Percentiles rank a stretch among this genome's conserved stretches.
phyloP scores from a whole-genome alignment of 73 alveolate species.

The Paramecium bursaria region DNA sequence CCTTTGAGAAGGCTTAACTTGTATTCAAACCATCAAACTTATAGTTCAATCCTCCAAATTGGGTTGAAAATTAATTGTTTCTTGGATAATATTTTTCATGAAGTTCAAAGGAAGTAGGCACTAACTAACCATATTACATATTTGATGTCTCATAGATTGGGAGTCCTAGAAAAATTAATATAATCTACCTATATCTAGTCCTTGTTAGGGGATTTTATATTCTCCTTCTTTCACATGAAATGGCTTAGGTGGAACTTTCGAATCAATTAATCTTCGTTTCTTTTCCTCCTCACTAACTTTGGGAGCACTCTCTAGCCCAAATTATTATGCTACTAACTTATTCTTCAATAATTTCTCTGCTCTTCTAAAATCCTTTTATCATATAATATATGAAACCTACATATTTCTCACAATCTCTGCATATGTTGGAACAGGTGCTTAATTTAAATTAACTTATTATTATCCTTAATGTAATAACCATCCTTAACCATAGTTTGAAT shows the following conservation, averaged over 20 bases:
- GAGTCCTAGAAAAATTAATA: not conserved
- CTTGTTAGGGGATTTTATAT: slow-evolving; percentile 8
- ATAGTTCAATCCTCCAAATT: not conserved
- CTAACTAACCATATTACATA: slow-evolving; percentile 20
- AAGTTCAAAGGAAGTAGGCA: slow-evolving; percentile 37
- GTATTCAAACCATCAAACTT: slow-evolving; percentile 42
- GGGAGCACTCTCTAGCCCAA: not conserved
- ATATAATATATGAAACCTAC: not conserved
- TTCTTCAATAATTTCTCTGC: slow-evolving; percentile 38
- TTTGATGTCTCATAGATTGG: slow-evolving; percentile 39
- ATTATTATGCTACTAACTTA: slow-evolving; percentile 34
- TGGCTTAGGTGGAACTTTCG: slow-evolving; percentile 44
- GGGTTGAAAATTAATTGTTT: slow-evolving; percentile 13
- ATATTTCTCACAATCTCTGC: slow-evolving; percentile 38
- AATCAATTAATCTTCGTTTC: slow-evolving; percentile 28
- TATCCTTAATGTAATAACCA: slow-evolving; percentile 47
- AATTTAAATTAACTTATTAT: not conserved
- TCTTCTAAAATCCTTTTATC: slow-evolving; percentile 39
- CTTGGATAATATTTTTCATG: slow-evolving; percentile 45
- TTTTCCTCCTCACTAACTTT: slow-evolving; percentile 16
- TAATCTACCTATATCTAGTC: slow-evolving; percentile 11
- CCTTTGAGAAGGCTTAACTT: slow-evolving; percentile 26
- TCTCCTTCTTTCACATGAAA: slow-evolving; percentile 40
- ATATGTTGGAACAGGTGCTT: slow-evolving; percentile 37
- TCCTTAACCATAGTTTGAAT: slow-evolving; percentile 29